Percentiles rank a stretch among this genome's conserved stretches.
phyloP scores from a whole-genome alignment of 768 basidiomycete genomes.

The Kwoniella heveanensis region DNA sequence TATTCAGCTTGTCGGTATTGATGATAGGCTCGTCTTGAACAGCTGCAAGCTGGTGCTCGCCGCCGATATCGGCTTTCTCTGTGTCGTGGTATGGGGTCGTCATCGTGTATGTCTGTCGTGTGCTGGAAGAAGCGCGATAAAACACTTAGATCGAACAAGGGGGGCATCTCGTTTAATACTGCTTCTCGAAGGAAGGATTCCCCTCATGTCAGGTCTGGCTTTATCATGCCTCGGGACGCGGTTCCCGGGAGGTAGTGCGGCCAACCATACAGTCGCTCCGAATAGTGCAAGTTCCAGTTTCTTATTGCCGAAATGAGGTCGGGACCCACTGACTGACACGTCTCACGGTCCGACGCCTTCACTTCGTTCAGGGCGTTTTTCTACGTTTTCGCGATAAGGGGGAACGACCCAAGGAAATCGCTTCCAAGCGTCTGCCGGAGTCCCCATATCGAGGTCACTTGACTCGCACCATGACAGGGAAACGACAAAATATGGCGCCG shows the following conservation, averaged over 20 bases:
- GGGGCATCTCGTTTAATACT: conserved; percentile 1
- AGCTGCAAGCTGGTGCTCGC: neutral
- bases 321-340: too few relatives aligned
- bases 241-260: neutral
- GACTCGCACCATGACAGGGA: neutral
- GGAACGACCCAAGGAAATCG: neutral
- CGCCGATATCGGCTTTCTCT: conserved; percentile 11
- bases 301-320: neutral
- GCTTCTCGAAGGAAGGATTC: neutral
- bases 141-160: too few relatives aligned
- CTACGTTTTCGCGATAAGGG: neutral
- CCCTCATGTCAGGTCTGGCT: neutral
- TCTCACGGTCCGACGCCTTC: neutral
- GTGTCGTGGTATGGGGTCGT: conserved; percentile 4
- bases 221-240: neutral
- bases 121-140: neutral
- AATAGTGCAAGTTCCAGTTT: neutral
- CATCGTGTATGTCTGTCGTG: conserved; percentile 1
- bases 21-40: conserved; percentile 12
- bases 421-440: neutral
- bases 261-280: too few relatives aligned
- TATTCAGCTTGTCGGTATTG: conserved; percentile 16
- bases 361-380: too few relatives aligned
- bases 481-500: neutral
- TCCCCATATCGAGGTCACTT: neutral